phyloP scores from a whole-genome alignment of 2,329 filamentous ascomycete genomes.

The Penicillium sp. region DNA sequence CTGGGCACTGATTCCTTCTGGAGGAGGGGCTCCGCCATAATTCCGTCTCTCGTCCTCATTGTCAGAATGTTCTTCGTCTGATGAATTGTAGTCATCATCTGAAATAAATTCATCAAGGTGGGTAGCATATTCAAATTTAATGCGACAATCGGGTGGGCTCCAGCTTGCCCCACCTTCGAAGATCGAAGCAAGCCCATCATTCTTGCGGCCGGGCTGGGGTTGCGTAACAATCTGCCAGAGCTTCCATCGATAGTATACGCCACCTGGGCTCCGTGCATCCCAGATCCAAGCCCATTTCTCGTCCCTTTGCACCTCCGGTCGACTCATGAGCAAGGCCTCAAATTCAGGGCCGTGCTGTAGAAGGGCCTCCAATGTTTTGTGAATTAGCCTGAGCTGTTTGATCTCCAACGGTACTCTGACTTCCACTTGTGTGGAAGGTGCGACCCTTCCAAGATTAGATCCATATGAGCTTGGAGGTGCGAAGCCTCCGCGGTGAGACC shows the following conservation, averaged over 20 bases:
- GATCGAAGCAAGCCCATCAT: slow-evolving; percentile 38
- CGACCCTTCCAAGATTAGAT: slow-evolving; percentile 47
- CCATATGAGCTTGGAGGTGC: slow-evolving; percentile 74
- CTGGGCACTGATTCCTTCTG: slow-evolving; percentile 38
- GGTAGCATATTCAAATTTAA: slow-evolving; percentile 81
- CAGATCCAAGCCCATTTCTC: slow-evolving; percentile 95
- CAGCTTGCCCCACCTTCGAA: slow-evolving; percentile 79
- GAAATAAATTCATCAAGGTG: slow-evolving; percentile 76
- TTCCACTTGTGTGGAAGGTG: slow-evolving; percentile 62
- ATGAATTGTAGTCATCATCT: slow-evolving; percentile 82
- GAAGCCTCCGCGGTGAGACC: slow-evolving; percentile 61
- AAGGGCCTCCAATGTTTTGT: slow-evolving; percentile 80
- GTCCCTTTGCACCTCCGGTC: slow-evolving; percentile 77
- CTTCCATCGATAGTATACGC: slow-evolving; percentile 90
- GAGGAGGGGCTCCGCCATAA: slow-evolving; percentile 41
- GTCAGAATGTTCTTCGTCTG: slow-evolving; percentile 72
- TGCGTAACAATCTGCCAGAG: slow-evolving; percentile 84
- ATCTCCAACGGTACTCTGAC: slow-evolving; percentile 77
- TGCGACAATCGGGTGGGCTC: slow-evolving; percentile 69
- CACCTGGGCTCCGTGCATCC: slow-evolving; percentile 75
- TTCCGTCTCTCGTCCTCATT: slow-evolving; percentile 46
- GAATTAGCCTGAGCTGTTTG: slow-evolving; percentile 76
- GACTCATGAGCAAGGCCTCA: slow-evolving; percentile 87
- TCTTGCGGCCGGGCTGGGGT: slow-evolving; percentile 51
- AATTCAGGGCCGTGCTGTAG: slow-evolving; percentile 81